Conservation (phyloP, 1,284 basidiomycete species). For the Pulveroboletus ridleyi region DNA sequence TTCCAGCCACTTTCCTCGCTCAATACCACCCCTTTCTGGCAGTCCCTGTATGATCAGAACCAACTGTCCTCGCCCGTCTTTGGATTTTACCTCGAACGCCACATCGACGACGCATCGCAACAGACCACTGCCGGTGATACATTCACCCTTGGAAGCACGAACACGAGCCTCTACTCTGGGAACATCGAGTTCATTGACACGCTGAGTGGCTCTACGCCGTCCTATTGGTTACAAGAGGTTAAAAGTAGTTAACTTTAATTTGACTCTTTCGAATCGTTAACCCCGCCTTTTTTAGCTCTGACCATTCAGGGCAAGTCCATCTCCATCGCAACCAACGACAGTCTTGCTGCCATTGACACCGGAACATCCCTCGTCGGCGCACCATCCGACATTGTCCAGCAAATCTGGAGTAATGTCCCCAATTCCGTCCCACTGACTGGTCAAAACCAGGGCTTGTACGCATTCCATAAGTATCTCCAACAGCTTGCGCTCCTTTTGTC, state of each 20-base stretch:
- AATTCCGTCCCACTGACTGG: conserved; percentile 46
- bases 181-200: conserved; percentile 66
- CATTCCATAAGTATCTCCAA: conserved; percentile 60
- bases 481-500: neutral
- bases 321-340: conserved; percentile 45
- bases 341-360: conserved; percentile 77
- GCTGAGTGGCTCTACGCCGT: conserved; percentile 35
- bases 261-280: conserved; percentile 2
- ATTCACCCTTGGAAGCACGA: conserved; percentile 80
- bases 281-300: conserved; percentile 46
- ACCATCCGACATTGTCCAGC: conserved; percentile 56
- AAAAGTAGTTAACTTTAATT: conserved; percentile 44
- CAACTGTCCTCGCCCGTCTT: conserved; percentile 61
- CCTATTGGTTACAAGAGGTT: conserved; percentile 57
- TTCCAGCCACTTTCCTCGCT: conserved; percentile 67
- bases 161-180: conserved; percentile 68
- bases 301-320: conserved; percentile 63
- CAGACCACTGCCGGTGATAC: conserved; percentile 60
- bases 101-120: conserved; percentile 41
- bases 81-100: conserved; percentile 60
- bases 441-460: conserved; percentile 58
- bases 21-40: conserved; percentile 71
- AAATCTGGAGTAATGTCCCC: conserved; percentile 64
- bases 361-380: conserved; percentile 80
- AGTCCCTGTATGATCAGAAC: conserved; percentile 56